Percentiles rank a stretch among this genome's conserved stretches.
Conservation (phyloP, 768 basidiomycete genomes). For the Mycena metata region DNA sequence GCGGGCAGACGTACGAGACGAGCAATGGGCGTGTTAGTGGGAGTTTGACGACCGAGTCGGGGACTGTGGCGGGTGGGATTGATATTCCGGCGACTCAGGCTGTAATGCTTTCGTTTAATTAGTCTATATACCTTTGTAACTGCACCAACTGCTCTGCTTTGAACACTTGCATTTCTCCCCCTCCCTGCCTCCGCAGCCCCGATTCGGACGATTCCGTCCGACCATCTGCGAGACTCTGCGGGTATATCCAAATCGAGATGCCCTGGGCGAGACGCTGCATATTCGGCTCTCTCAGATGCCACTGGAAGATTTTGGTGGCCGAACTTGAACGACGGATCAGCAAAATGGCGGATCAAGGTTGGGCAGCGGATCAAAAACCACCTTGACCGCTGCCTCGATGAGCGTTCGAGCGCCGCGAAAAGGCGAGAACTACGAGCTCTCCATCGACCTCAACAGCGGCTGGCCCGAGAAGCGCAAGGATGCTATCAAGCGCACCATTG, state of each 20-base stretch:
- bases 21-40: slow-evolving; percentile 57
- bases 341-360: too few relatives aligned
- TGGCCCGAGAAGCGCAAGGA: slow-evolving; percentile 96
- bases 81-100: slow-evolving; percentile 64
- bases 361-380: too few relatives aligned
- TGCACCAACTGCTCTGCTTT: slow-evolving; percentile 12
- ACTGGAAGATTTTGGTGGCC: too few relatives aligned
- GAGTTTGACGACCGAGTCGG: slow-evolving; percentile 43
- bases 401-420: slow-evolving; percentile 66
- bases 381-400: slow-evolving; percentile 9
- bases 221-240: slow-evolving; percentile 19
- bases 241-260: slow-evolving; percentile 18
- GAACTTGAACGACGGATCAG: too few relatives aligned
- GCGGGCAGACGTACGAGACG: slow-evolving; percentile 71
- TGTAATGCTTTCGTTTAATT: slow-evolving; percentile 54
- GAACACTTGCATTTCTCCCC: slow-evolving; percentile 17
- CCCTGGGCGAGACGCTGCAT: too few relatives aligned
- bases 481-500: slow-evolving; percentile 98
- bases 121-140: slow-evolving; percentile 23
- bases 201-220: too few relatives aligned
- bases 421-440: slow-evolving; percentile 98
- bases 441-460: slow-evolving; percentile 96
- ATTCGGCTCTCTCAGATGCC: too few relatives aligned
- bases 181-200: slow-evolving; percentile 16
- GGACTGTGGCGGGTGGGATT: slow-evolving; percentile 53